Conservation (phyloP, 176 grass and related monocot genomes). For the Oropetium thomaeum region DNA sequence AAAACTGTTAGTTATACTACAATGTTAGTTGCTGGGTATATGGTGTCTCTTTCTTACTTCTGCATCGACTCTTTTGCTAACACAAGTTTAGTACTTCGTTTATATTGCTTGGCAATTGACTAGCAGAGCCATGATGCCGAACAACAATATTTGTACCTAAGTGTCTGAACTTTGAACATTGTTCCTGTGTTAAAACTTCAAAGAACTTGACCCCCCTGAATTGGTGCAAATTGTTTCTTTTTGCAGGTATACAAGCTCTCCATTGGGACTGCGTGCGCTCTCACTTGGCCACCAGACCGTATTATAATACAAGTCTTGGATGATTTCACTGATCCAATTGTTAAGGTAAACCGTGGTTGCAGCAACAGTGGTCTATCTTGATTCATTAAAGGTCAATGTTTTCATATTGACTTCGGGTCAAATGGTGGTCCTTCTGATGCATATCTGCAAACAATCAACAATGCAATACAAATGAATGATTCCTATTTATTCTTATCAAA, state of each 20-base stretch:
- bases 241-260: constrained; percentile 73
- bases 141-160: background rate
- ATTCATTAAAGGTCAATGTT: background rate
- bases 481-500: background rate
- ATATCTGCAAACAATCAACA: background rate
- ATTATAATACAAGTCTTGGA: constrained; percentile 82
- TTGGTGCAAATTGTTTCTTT: constrained; percentile 8
- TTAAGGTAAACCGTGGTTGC: constrained; percentile 59
- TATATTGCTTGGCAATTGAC: background rate
- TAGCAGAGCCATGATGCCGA: constrained; percentile 1
- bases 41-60: background rate
- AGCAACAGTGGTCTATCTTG: constrained; percentile 16
- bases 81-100: background rate
- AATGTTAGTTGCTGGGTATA: background rate
- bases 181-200: constrained; percentile 1
- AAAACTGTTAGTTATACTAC: background rate
- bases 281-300: constrained; percentile 68
- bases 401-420: background rate
- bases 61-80: background rate
- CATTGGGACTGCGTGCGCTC: constrained; percentile 58
- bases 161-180: constrained; percentile 22
- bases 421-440: background rate
- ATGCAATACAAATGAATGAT: background rate
- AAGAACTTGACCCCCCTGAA: constrained; percentile 3
- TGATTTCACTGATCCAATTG: constrained; percentile 63